A percentile compares a stretch with the other conserved stretches of the same genome.
These are phyloP conservation scores for Diaporthe capsici DNA, from an alignment of 2,329 filamentous ascomycete genomes.

Conservation along the genomic window DNA sequence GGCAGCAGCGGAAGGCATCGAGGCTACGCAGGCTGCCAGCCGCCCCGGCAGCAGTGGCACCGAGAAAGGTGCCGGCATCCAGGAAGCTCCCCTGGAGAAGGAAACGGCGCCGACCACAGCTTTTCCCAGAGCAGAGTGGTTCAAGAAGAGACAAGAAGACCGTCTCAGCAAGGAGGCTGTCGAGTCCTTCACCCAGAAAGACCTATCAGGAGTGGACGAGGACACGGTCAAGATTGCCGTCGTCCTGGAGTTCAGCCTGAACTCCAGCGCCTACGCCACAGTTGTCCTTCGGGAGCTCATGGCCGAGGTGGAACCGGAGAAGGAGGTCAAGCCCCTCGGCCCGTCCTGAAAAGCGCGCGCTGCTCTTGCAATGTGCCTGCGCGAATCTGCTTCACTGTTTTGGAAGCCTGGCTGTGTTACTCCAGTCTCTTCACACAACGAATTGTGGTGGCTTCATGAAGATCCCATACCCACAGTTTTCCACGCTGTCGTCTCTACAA, in stretches of 20 bases:
- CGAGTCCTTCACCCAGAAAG: slow-evolving; percentile 44
- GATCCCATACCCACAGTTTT: not conserved
- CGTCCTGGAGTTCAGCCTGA: slow-evolving; percentile 54
- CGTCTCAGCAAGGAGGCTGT: slow-evolving; percentile 29
- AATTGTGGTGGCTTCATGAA: no score
- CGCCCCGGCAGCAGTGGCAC: not conserved
- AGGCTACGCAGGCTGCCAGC: not conserved
- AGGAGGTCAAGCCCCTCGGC: slow-evolving; percentile 35
- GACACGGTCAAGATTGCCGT: slow-evolving; percentile 52
- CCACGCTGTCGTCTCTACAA: not conserved
- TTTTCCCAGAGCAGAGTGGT: slow-evolving; percentile 1
- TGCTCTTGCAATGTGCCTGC: not conserved
- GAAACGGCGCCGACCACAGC: not conserved
- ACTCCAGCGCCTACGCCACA: slow-evolving; percentile 55
- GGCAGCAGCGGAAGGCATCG: not conserved
- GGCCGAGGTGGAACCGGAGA: slow-evolving; percentile 40
- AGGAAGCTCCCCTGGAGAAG: not conserved
- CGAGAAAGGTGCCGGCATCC: not conserved
- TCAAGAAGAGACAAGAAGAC: slow-evolving; percentile 1
- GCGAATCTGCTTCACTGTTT: not conserved
- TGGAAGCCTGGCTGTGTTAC: not conserved
- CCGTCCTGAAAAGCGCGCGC: not conserved
- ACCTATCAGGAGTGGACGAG: slow-evolving; percentile 43
- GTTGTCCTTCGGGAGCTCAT: slow-evolving; percentile 55
- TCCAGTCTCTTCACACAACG: not conserved